Percentiles rank a stretch among this genome's conserved stretches.
Evolutionary conservation across 2,329 filamentous ascomycete genomes (phyloP).

Genomic region (Myriosclerotinia curreyana): DNA sequence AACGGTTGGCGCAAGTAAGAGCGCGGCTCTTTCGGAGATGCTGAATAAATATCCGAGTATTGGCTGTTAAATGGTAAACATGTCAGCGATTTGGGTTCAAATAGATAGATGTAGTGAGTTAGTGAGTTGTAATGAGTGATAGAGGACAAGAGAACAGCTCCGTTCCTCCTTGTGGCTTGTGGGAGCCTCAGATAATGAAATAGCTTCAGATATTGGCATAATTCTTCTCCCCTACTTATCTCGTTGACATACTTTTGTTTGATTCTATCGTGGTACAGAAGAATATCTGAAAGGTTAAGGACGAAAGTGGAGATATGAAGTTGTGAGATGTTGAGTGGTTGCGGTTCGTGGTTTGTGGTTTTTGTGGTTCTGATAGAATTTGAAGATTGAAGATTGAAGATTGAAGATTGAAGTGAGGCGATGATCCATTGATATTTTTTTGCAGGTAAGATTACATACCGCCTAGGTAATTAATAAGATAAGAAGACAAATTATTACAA

Average conservation of each 20-base stretch:
- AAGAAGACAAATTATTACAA: too few species aligned
- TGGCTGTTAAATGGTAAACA: background rate
- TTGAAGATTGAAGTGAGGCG: conserved; percentile 4
- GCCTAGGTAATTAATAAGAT: too few species aligned
- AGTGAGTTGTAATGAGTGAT: too few species aligned
- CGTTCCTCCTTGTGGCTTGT: conserved; percentile 2
- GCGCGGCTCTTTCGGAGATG: conserved; percentile 14
- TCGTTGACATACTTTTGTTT: conserved; percentile 4
- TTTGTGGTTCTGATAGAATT: conserved; percentile 6
- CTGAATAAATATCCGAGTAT: conserved; percentile 9
- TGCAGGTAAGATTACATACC: background rate
- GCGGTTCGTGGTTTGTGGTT: background rate
- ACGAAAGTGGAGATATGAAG: background rate
- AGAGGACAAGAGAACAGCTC: background rate
- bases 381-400: too few species aligned
- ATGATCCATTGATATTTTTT: background rate
- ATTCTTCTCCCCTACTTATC: background rate
- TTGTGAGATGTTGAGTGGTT: background rate
- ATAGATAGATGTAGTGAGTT: background rate
- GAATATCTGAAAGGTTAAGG: background rate
- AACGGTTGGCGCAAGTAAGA: conserved; percentile 16
- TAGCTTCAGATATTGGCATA: background rate
- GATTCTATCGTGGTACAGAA: background rate
- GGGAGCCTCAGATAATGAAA: background rate
- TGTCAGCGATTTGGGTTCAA: conserved; percentile 14